Percentiles rank a stretch among this genome's conserved stretches.
Evolutionary conservation across 352 stramenopile genomes (phyloP).

Genomic region (Globisporangium spiculum): DNA sequence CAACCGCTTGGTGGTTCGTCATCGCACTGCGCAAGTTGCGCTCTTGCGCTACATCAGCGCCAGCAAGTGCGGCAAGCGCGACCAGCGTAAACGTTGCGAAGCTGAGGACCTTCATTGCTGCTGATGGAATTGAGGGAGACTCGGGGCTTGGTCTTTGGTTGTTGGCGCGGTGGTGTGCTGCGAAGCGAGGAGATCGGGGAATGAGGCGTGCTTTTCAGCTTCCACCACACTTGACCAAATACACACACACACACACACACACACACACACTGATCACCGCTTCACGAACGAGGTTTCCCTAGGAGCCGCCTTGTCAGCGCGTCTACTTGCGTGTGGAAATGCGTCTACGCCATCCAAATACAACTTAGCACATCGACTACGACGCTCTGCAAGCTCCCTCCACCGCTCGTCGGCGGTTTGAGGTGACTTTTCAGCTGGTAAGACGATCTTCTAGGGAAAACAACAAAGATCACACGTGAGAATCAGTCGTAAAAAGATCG

Average conservation of each 20-base stretch:
- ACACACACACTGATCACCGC: too few relatives aligned
- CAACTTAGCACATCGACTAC: not conserved
- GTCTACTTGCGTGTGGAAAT: too few relatives aligned
- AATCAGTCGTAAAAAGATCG: not conserved
- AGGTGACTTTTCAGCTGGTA: not conserved
- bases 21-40: conserved; percentile 1
- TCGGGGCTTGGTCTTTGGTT: not conserved
- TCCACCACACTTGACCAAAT: not conserved
- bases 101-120: not conserved
- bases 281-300: too few relatives aligned
- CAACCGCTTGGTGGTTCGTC: not conserved
- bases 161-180: not conserved
- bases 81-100: not conserved
- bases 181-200: not conserved
- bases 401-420: not conserved
- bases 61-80: not conserved
- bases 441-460: not conserved
- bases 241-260: too few relatives aligned
- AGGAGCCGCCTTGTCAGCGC: too few relatives aligned
- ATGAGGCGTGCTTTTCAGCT: not conserved
- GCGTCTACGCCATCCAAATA: too few relatives aligned
- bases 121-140: not conserved
- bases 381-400: not conserved
- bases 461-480: not conserved
- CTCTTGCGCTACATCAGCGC: not conserved